A percentile compares a stretch with the other conserved stretches of the same genome.
phyloP scores from a whole-genome alignment of 2,329 filamentous ascomycete genomes.

The Balansia obtecta region DNA sequence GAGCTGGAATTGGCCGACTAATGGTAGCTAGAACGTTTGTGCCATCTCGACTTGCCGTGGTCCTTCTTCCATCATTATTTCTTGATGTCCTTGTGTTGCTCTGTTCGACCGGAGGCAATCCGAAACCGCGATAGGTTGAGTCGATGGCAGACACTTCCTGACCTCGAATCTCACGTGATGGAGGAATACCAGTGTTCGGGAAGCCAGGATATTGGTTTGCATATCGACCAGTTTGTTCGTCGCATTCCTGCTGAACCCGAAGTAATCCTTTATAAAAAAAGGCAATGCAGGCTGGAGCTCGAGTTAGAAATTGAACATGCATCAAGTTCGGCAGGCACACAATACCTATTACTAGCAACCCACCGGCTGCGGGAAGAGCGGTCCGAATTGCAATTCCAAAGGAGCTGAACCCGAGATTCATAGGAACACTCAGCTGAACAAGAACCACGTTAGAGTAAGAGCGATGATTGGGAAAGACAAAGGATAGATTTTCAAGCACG shows the following conservation, averaged over 20 bases:
- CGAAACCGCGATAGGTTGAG: background rate
- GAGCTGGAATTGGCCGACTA: slow-evolving; percentile 23
- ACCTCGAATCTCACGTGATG: background rate
- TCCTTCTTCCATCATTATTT: background rate
- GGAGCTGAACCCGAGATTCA: slow-evolving; percentile 34
- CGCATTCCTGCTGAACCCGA: slow-evolving; percentile 3
- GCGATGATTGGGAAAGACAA: too few species aligned
- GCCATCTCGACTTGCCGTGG: slow-evolving; percentile 5
- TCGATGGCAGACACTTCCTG: background rate
- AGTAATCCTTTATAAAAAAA: slow-evolving; percentile 17
- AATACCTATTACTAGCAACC: slow-evolving; percentile 37
- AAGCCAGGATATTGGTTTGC: slow-evolving; percentile 2
- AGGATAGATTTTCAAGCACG: background rate
- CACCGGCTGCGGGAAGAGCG: slow-evolving; percentile 36
- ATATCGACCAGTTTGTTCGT: slow-evolving; percentile 1
- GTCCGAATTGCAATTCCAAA: slow-evolving; percentile 33
- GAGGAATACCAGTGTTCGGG: background rate
- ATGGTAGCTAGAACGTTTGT: slow-evolving; percentile 24
- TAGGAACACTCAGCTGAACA: slow-evolving; percentile 35
- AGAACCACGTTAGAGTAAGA: slow-evolving; percentile 1
- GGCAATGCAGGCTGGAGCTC: slow-evolving; percentile 1
- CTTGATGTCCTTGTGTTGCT: background rate
- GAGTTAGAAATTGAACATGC: slow-evolving; percentile 10
- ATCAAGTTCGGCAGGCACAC: background rate
- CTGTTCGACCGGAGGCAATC: background rate